Conservation (phyloP, 225 moss, liverwort and hornwort species). For the Pseudisothecium myosuroides region DNA sequence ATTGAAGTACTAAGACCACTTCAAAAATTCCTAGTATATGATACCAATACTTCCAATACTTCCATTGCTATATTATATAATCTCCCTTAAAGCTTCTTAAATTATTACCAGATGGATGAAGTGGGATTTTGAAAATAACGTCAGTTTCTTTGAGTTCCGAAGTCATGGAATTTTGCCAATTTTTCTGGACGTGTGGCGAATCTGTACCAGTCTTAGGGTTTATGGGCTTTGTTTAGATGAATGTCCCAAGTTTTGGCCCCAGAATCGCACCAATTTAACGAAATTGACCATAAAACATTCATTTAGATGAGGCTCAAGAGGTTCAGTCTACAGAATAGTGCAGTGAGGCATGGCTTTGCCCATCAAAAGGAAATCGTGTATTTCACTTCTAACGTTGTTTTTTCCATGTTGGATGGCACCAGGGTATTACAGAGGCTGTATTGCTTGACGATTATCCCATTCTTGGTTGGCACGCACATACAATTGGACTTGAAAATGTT, state of each 20-base stretch:
- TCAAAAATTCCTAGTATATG: too few relatives aligned
- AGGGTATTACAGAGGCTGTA: slow-evolving; percentile 71
- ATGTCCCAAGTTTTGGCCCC: background rate
- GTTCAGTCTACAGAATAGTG: background rate
- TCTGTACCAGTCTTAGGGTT: too few relatives aligned
- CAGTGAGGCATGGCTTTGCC: background rate
- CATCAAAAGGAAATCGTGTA: background rate
- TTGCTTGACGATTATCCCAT: slow-evolving; percentile 59
- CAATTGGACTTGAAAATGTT: slow-evolving; percentile 39
- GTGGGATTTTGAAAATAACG: background rate
- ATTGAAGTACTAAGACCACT: background rate
- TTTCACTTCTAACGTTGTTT: background rate
- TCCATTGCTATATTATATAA: background rate
- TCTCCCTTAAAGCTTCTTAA: background rate
- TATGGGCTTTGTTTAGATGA: background rate
- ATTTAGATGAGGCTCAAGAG: background rate
- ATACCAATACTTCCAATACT: background rate
- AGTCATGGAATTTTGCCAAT: too few relatives aligned
- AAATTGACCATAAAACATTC: background rate
- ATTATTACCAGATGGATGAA: background rate
- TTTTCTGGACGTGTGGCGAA: background rate
- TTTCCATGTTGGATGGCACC: background rate
- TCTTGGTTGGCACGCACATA: slow-evolving; percentile 56
- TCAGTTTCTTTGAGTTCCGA: background rate
- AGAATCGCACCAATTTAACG: too few relatives aligned